Percentiles rank a stretch among this genome's conserved stretches.
Evolutionary conservation across 2,329 filamentous ascomycete species (phyloP).

Genomic region (Fragosphaeria purpurea): DNA sequence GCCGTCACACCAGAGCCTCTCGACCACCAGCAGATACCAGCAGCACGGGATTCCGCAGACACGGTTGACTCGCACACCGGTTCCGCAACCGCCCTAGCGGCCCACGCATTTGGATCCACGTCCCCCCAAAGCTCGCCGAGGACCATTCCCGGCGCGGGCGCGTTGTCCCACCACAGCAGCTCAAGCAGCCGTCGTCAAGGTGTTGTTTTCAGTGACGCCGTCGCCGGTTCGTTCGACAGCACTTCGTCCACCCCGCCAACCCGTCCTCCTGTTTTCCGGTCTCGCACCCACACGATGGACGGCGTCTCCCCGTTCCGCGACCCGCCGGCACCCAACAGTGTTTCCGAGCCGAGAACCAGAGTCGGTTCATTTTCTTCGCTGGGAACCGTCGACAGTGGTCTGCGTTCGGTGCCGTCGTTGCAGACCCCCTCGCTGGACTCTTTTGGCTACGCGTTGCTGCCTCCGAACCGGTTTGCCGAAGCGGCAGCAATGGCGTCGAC

Average conservation of each 20-base stretch:
- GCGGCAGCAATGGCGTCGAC: conserved; percentile 21
- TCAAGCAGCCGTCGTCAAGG: conserved; percentile 38
- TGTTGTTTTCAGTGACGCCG: conserved; percentile 50
- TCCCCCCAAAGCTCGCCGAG: conserved; percentile 39
- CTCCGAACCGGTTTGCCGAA: conserved; percentile 24
- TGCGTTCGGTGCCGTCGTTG: conserved; percentile 24
- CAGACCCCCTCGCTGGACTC: conserved; percentile 33
- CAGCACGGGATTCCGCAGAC: conserved; percentile 17
- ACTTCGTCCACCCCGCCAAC: conserved; percentile 31
- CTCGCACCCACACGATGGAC: conserved; percentile 50
- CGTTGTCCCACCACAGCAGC: conserved; percentile 18
- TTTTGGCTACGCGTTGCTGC: conserved; percentile 28
- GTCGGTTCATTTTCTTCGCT: conserved; percentile 63
- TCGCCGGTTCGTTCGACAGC: conserved; percentile 40
- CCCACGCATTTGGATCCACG: conserved; percentile 24
- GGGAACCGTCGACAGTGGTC: conserved; percentile 38
- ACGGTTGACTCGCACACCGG: conserved; percentile 6
- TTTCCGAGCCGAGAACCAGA: conserved; percentile 46
- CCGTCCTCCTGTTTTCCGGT: conserved; percentile 31
- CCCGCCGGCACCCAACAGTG: conserved; percentile 27
- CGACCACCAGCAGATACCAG: conserved; percentile 18
- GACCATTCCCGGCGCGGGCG: conserved; percentile 33
- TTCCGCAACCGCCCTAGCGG: conserved; percentile 10
- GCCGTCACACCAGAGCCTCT: conserved; percentile 55
- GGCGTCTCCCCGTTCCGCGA: conserved; percentile 35